phyloP scores from a whole-genome alignment of 2,329 filamentous ascomycete genomes.

The Aspergillus sp. region DNA sequence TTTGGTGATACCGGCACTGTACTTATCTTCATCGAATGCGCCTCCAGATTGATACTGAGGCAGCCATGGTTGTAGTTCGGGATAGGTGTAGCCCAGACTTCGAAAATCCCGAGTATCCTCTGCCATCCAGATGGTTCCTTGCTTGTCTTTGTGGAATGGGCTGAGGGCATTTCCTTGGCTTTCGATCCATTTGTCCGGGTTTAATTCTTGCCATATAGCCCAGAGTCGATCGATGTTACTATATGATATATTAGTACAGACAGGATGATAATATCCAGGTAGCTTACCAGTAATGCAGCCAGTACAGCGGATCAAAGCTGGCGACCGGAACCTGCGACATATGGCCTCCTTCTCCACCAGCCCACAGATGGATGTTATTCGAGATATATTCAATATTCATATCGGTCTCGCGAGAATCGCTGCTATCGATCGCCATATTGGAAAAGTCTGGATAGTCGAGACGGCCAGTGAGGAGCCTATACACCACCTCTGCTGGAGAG shows the following conservation, averaged over 20 bases:
- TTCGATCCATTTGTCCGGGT: too few species aligned
- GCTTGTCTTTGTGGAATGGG: background rate
- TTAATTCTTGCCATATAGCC: background rate
- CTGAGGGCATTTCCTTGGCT: background rate
- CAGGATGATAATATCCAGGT: background rate
- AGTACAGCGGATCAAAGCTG: conserved; percentile 75
- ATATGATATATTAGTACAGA: background rate
- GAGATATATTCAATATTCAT: conserved; percentile 11
- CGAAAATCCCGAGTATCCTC: background rate
- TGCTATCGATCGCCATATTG: conserved; percentile 15
- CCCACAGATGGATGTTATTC: too few species aligned
- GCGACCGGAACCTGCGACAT: conserved; percentile 68
- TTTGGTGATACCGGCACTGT: background rate
- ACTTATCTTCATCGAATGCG: background rate
- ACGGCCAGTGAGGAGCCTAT: conserved; percentile 9
- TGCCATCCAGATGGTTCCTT: background rate
- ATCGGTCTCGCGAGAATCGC: conserved; percentile 5
- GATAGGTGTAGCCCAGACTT: background rate
- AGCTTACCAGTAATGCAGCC: conserved; percentile 61
- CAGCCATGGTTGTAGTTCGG: background rate
- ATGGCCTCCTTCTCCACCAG: too few species aligned
- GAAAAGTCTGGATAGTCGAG: conserved; percentile 13
- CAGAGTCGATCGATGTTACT: background rate
- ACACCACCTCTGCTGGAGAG: conserved; percentile 14
- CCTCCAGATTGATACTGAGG: background rate